These are phyloP conservation scores for Leucocoprinus birnbaumii DNA, from an alignment of 768 basidiomycete genomes.

Conservation along the genomic window DNA sequence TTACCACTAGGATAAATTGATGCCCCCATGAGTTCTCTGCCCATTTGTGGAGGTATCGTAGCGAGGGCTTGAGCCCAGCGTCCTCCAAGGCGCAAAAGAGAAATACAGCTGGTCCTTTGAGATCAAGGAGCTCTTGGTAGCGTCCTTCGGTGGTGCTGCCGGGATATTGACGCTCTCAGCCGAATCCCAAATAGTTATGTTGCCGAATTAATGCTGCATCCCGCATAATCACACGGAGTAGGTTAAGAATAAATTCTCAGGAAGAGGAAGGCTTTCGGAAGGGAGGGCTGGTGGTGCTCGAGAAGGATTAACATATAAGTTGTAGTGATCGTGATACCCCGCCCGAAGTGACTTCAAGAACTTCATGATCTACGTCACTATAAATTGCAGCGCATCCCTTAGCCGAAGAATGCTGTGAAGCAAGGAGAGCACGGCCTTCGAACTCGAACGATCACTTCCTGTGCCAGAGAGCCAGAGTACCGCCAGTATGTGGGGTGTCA, in stretches of 20 bases:
- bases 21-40: background rate
- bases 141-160: too few species aligned
- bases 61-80: background rate
- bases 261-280: background rate
- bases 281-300: constrained; percentile 5
- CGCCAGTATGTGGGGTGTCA: constrained; percentile 44
- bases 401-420: background rate
- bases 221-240: background rate
- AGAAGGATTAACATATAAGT: constrained; percentile 26
- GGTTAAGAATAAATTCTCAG: constrained; percentile 5
- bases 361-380: constrained; percentile 41
- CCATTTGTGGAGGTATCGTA: background rate
- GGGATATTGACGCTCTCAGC: constrained; percentile 12
- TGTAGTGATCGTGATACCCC: constrained; percentile 41
- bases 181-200: constrained; percentile 16
- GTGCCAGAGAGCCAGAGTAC: constrained; percentile 36
- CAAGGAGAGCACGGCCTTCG: constrained; percentile 28
- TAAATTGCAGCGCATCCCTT: constrained; percentile 32
- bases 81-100: background rate
- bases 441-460: constrained; percentile 23
- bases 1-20: background rate
- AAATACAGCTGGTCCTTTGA: background rate
- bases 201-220: constrained; percentile 8
- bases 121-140: background rate
- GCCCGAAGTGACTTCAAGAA: constrained; percentile 29